A percentile compares a stretch with the other conserved stretches of the same genome.
These are phyloP conservation scores for Samsoniella hepiali DNA, from an alignment of 2,329 filamentous ascomycete species.

Conservation along the genomic window DNA sequence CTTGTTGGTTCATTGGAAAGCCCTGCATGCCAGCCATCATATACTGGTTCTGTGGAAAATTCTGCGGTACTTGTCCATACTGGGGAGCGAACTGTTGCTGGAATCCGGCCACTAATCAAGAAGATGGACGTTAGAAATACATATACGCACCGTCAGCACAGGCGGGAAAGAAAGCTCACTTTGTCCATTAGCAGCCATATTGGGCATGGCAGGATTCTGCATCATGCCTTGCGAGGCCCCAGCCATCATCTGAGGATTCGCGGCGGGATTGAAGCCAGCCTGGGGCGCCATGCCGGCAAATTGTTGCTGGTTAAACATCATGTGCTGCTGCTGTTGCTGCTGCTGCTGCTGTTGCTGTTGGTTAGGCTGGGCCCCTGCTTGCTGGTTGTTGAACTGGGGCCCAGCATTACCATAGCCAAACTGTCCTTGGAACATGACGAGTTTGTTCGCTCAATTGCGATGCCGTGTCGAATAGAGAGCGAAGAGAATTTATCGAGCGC, in stretches of 20 bases:
- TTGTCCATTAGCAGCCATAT: conserved; percentile 58
- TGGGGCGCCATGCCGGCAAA: conserved; percentile 53
- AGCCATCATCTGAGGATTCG: conserved; percentile 55
- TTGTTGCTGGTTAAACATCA: conserved; percentile 45
- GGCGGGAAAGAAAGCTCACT: conserved; percentile 42
- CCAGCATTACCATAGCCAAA: conserved; percentile 19
- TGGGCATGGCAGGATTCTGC: conserved; percentile 58
- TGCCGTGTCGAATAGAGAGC: not conserved
- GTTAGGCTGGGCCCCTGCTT: conserved; percentile 24
- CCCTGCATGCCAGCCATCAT: conserved; percentile 56
- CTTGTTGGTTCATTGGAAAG: conserved; percentile 53
- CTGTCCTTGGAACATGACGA: conserved; percentile 17
- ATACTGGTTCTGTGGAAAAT: conserved; percentile 43
- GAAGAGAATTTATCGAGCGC: not conserved
- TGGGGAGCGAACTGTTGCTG: conserved; percentile 57
- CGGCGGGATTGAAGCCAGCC: conserved; percentile 47
- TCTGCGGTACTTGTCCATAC: conserved; percentile 50
- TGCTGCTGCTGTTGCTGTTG: conserved; percentile 33
- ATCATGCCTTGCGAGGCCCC: conserved; percentile 58
- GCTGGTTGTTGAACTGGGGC: conserved; percentile 21
- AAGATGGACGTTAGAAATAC: not conserved
- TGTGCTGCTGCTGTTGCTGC: conserved; percentile 34
- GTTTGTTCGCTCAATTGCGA: not conserved
- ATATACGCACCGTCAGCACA: conserved; percentile 8
- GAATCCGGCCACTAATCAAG: conserved; percentile 51